Evolutionary conservation across 495 filamentous ascomycete genomes (phyloP), one percentile per base, ranked within the genome.

Genomic region (Tuber aestivum): DNA sequence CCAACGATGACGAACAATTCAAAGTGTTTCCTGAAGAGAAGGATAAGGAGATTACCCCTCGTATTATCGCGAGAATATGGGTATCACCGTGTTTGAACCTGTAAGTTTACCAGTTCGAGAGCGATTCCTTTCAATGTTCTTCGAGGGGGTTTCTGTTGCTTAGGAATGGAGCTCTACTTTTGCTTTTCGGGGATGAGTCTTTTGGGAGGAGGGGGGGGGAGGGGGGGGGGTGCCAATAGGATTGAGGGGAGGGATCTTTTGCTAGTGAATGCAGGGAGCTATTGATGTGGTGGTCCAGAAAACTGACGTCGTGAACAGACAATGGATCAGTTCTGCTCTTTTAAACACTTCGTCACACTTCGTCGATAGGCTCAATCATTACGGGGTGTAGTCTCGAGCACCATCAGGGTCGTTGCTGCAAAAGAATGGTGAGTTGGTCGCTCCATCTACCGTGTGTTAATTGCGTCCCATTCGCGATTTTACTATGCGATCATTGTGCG

Each of bases 331-430:
- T 99, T 98, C 85, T 87, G 89, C 73, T 92, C 92, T 84, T 99
- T 99, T 85, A 92, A 93, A 83, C 87, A 87, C 76, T 98, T 94
- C 77, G 88, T 90, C 86, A 87, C n/a, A n/a, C n/a, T n/a, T n/a
- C n/a, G n/a, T n/a, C n/a, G n/a, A 90, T 69, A 95, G 92, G 83
- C 89, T 98, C 77, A 92, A 98, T 83, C 90, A 90, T 76, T 96
- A 97, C 84, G 95, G 95, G 79, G 98, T 98, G 95, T 92, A 92
- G 85, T n/a, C n/a, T 93, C 93, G 21, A 96, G 95, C 21, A 97
- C 98, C 81, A 88, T 97, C 81, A 98, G 98, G 84, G 92, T 99
- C 70, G 90, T 98, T 76, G 94, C 95, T 42, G 95, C 95, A 2
- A 86, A 92, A 81, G 96, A 97, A 90, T 99, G 95, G 95, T 93